Conservation (phyloP, 345 rosid genomes). For the Mercurialis annua region DNA sequence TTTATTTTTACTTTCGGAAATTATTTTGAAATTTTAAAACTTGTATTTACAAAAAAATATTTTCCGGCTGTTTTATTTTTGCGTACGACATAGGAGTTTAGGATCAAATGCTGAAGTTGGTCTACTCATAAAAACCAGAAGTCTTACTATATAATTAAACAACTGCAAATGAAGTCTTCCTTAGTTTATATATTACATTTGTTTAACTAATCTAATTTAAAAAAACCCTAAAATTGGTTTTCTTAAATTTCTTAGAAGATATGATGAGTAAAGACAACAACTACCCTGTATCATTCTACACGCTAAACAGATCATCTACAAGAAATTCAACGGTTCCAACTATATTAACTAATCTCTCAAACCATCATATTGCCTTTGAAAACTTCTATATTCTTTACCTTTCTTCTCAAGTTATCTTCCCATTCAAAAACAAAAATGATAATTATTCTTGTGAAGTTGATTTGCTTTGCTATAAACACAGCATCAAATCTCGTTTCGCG, state of each 20-base stretch:
- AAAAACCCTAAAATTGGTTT: neutral
- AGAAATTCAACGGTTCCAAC: slow-evolving; percentile 15
- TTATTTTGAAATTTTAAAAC: too few relatives aligned
- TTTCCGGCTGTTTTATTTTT: too few relatives aligned
- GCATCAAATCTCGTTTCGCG: slow-evolving; percentile 24
- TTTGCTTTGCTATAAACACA: slow-evolving; percentile 24
- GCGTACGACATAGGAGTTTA: too few relatives aligned
- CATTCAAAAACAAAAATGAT: slow-evolving; percentile 17
- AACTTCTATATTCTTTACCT: neutral
- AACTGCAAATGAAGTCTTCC: neutral
- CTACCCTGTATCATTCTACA: slow-evolving; percentile 9
- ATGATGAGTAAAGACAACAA: slow-evolving; percentile 25
- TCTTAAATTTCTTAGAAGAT: slow-evolving; percentile 13
- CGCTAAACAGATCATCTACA: slow-evolving; percentile 1
- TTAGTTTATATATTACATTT: neutral
- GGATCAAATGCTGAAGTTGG: neutral
- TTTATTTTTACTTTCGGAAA: too few relatives aligned
- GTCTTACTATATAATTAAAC: slow-evolving; percentile 1
- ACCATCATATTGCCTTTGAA: neutral
- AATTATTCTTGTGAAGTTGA: slow-evolving; percentile 22
- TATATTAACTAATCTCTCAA: slow-evolving; percentile 1
- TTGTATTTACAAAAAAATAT: too few relatives aligned
- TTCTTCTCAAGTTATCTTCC: slow-evolving; percentile 11
- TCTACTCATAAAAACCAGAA: neutral
- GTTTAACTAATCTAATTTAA: slow-evolving; percentile 1